phyloP scores from a whole-genome alignment of 2,329 filamentous ascomycete species.

The Nemania sp. region DNA sequence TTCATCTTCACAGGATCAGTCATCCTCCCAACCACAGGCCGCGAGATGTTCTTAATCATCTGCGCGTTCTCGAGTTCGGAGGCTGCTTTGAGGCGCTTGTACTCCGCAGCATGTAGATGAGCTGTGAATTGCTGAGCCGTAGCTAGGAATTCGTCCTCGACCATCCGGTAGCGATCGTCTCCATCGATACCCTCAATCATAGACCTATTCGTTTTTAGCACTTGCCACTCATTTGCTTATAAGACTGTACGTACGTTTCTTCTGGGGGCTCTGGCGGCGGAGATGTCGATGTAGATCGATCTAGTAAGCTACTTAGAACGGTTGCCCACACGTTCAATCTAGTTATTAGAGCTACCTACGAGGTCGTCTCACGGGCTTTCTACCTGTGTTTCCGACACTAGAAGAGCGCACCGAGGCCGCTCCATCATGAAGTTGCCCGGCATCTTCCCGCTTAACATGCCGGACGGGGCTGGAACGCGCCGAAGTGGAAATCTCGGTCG shows the following conservation, averaged over 20 bases:
- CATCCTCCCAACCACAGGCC: conserved; percentile 61
- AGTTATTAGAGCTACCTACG: conserved; percentile 6
- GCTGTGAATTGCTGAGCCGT: conserved; percentile 77
- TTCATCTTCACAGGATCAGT: conserved; percentile 53
- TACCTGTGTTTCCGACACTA: conserved; percentile 13
- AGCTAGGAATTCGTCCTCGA: conserved; percentile 81
- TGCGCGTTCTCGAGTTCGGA: conserved; percentile 67
- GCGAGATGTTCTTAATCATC: conserved; percentile 62
- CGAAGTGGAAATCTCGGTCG: conserved; percentile 28
- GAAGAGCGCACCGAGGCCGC: conserved; percentile 30
- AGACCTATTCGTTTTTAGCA: conserved; percentile 56
- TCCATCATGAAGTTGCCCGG: conserved; percentile 27
- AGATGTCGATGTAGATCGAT: conserved; percentile 62
- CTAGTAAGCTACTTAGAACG: conserved; percentile 37
- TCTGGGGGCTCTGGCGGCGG: conserved; percentile 62
- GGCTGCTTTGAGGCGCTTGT: conserved; percentile 72
- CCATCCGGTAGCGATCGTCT: conserved; percentile 85
- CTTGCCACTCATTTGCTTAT: background rate
- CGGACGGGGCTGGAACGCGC: conserved; percentile 37
- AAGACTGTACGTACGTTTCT: conserved; percentile 56
- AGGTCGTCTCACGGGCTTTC: conserved; percentile 32
- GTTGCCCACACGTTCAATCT: background rate
- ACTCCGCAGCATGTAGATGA: conserved; percentile 83
- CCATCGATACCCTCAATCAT: conserved; percentile 73
- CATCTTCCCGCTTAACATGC: conserved; percentile 30